phyloP scores from a whole-genome alignment of 495 filamentous ascomycete genomes.

The Bryoglossum gracile region DNA sequence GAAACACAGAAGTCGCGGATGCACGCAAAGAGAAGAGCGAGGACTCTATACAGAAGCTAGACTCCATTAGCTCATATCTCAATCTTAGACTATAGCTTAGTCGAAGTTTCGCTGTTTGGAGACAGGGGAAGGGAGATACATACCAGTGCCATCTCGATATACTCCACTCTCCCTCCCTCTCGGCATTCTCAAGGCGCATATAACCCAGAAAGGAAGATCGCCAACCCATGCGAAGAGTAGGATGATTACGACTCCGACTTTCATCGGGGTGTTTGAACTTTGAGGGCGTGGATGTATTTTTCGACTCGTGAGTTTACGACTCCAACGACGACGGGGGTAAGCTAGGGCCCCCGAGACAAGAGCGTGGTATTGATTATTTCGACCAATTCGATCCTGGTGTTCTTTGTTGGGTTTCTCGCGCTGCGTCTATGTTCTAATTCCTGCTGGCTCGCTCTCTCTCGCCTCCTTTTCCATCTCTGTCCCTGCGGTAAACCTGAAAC shows the following conservation, averaged over 20 bases:
- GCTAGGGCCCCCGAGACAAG: not conserved
- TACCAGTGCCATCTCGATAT: not conserved
- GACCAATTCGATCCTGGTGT: not conserved
- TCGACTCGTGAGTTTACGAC: constrained; percentile 3
- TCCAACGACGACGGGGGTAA: not conserved
- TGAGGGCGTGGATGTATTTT: too few relatives aligned
- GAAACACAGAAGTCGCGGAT: not conserved
- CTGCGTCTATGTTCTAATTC: not conserved
- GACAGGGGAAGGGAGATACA: not conserved
- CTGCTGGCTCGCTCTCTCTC: not conserved
- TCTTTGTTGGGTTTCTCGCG: not conserved
- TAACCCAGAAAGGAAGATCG: not conserved
- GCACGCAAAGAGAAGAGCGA: not conserved
- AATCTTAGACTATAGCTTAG: too few relatives aligned
- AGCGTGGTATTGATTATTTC: not conserved
- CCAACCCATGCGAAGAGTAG: too few relatives aligned
- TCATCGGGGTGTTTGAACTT: not conserved
- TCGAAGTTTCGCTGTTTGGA: too few relatives aligned
- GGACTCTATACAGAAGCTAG: not conserved
- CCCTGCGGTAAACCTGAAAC: not conserved
- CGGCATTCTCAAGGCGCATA: not conserved
- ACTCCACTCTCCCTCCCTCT: not conserved
- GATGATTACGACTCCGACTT: not conserved
- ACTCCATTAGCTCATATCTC: not conserved
- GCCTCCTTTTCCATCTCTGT: not conserved